Evolutionary conservation across 2,329 filamentous ascomycete species (phyloP).

Genomic region (Talaromyces atroroseus): DNA sequence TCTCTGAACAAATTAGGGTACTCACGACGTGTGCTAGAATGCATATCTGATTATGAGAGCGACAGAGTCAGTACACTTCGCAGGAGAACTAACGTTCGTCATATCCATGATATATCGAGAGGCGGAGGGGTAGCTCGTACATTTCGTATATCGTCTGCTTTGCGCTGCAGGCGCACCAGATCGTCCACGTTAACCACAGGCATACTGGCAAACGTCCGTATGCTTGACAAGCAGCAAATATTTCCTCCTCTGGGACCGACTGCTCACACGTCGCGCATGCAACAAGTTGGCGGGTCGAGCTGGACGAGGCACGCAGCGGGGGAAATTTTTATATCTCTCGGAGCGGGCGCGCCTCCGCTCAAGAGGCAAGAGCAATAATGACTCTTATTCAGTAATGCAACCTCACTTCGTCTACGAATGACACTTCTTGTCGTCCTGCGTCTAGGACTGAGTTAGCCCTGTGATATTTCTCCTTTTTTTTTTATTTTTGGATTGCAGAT

Average conservation of each 20-base stretch:
- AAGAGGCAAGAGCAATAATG: constrained; percentile 11
- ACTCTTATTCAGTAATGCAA: constrained; percentile 10
- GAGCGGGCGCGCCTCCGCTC: background rate
- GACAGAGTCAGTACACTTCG: constrained; percentile 25
- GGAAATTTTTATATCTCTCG: constrained; percentile 9
- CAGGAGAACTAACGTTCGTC: constrained; percentile 14
- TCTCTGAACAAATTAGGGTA: constrained; percentile 16
- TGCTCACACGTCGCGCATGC: background rate
- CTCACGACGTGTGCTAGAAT: constrained; percentile 85
- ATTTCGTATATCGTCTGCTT: constrained; percentile 86
- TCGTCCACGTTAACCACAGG: constrained; percentile 87
- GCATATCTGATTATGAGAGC: constrained; percentile 62
- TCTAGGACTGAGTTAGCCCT: background rate
- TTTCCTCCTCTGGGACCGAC: background rate
- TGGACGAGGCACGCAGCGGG: constrained; percentile 3
- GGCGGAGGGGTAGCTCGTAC: constrained; percentile 47
- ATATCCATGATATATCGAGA: constrained; percentile 20
- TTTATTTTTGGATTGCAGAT: no score
- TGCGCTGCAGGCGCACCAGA: constrained; percentile 81
- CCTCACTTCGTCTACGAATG: background rate
- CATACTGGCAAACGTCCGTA: constrained; percentile 52
- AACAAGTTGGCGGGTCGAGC: background rate
- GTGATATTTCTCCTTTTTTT: background rate
- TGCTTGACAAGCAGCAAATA: background rate
- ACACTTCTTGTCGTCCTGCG: background rate